Base-by-base conservation (phyloP, 495 filamentous ascomycete genomes). In the Xylaria longipes region DNA sequence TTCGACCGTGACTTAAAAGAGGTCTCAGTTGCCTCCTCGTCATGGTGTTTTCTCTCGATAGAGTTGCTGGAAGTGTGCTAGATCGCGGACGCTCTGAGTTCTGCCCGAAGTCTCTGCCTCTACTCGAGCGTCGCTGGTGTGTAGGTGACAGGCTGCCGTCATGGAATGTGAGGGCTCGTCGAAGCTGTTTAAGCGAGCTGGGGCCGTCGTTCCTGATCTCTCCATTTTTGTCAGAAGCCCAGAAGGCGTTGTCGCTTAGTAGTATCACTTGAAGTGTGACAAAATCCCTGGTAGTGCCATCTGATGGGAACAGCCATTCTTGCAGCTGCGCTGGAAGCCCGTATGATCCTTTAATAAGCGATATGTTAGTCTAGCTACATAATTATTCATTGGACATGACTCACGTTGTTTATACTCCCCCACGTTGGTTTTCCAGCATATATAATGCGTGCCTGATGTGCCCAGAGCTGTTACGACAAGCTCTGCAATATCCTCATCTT, bases 231-330 rank as follows among this genome's bases (percentile, higher is more conserved):
- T 84, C 82, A 3, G 82, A 82, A 1, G 82, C 82, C 64, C 79
- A 83, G 71, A 83, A 84, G 12, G 78, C 81, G 66, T 83, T 79
- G 22, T 82, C 80, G 33, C 81, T 79, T 11, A 81, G 79, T 33
- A 84, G 75, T 33, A 83, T 76, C 7, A 84, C 82, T 64, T 84
- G 82, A 5, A 84, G 71, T 3, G 80, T 78, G 29, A 75, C 74
- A 58, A 82, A 79, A 64, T 84, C 76, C 58, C 82, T 72, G 8
- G 74, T 78, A 58, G 75, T 72, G n/a, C 82, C 81, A 64, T 79
- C 77, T 27, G 73, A 22, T 6, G 81, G 82, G 65, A 79, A 84
- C 6, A 84, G 70, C 82, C 82, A 84, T 41, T 79, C 74, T 29
- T 80, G 76, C 12, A 84, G 61, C 1, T 68, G 33, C 6, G 77